Conservation (phyloP, 2,329 filamentous ascomycete species). For the Trichoderma afroharzianum region DNA sequence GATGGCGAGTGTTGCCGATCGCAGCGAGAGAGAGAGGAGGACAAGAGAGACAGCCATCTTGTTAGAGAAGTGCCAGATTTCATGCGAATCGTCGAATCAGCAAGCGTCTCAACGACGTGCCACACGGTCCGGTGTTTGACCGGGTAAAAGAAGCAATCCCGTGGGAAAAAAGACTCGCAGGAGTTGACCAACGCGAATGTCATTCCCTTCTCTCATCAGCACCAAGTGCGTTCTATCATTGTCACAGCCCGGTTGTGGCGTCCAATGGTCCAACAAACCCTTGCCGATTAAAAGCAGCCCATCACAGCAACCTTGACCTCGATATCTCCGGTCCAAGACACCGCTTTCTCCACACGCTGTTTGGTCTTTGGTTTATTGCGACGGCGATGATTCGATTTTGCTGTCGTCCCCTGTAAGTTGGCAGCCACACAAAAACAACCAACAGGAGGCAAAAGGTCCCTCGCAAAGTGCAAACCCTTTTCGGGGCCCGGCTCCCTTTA, state of each 20-base stretch:
- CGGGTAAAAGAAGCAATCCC: neutral
- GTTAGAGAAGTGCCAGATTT: neutral
- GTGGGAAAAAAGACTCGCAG: neutral
- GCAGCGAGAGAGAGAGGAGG: no score
- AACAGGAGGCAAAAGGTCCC: neutral
- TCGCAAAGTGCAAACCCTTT: neutral
- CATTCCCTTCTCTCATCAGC: neutral
- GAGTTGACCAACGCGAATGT: neutral
- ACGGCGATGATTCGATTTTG: neutral
- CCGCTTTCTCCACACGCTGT: neutral
- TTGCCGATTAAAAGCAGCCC: constrained; percentile 4
- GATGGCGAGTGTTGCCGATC: neutral
- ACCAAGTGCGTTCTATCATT: neutral
- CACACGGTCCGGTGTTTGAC: neutral
- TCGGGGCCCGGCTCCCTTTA: neutral
- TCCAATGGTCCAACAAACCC: constrained; percentile 11
- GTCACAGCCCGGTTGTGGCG: constrained; percentile 2
- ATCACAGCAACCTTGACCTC: neutral
- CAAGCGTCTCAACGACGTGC: neutral
- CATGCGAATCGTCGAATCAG: neutral
- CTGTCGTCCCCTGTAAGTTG: neutral
- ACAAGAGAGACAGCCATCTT: neutral
- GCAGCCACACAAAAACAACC: neutral
- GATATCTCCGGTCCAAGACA: neutral
- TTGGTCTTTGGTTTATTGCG: neutral